Evolutionary conservation across 371 early-diverging fungal species (phyloP), one percentile per base, ranked within the genome.

Genomic region (Syncephalastrum contaminatum): DNA sequence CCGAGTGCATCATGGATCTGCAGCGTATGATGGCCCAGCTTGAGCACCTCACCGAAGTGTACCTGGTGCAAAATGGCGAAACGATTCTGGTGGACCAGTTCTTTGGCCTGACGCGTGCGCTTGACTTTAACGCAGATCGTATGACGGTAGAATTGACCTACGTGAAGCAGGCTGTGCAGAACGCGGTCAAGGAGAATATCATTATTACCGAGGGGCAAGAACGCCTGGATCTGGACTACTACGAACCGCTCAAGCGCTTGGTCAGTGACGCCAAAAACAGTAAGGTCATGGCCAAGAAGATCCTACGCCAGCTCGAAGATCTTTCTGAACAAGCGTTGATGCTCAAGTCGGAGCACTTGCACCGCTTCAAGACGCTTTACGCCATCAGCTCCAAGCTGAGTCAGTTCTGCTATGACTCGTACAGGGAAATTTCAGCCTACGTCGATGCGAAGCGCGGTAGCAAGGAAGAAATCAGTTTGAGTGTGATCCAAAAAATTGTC

Each of bases 121-220:
- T 88, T 53, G 89, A 88, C 27, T 64, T 83, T 48, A 87, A 85
- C 50, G 77, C 86, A 2, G 89, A 90, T 54, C 71, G 85, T 15
- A 78, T 87, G 64, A 71, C 85, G 51, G 78, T 87, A 16, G 81
- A 86, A 50, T 54, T 88, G 41, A 73, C 83, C 1, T 79, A 71
- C 59, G 48, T 69, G 7, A 67, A 69, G 54, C 81, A 83, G 43
- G 56, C 63, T 1, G 53, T 77, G 21, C 62, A 72, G 13, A 64
- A 73, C 56, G 66, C 70, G 0, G 64, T 58, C 13, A 63, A 65
- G 13, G 80, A 80, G 52, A 74, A 74, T 50, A 75, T 73, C 12
- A 51, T 4, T 20, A 53, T 72, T 4, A 45, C 64, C 8, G 81
- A 75, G 22, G 87, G 83, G 30, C 52, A 64, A 15, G 80, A 83